These are phyloP conservation scores for Flueggea neowawraea DNA, from an alignment of 441 rosid genomes.

Conservation along the genomic window DNA sequence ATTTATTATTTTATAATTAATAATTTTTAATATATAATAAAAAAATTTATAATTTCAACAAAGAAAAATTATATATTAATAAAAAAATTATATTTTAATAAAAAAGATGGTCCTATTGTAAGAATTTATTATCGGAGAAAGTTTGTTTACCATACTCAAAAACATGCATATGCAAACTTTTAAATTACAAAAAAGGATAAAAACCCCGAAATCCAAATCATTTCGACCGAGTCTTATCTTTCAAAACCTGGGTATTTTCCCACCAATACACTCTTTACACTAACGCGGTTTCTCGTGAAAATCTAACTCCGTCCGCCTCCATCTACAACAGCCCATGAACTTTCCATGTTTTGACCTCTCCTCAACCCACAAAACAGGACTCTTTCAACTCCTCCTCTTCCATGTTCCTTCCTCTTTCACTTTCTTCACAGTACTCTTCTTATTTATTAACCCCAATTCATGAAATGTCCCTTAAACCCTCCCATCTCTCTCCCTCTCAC, in stretches of 20 bases:
- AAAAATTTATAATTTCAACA: too few species aligned
- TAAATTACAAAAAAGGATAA: too few species aligned
- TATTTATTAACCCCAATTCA: neutral
- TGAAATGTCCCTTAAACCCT: neutral
- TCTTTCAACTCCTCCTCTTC: neutral
- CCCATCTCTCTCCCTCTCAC: neutral
- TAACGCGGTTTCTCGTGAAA: neutral
- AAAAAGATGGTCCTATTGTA: too few species aligned
- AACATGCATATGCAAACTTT: neutral
- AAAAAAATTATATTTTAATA: too few species aligned
- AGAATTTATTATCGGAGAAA: too few species aligned
- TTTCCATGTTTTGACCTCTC: neutral
- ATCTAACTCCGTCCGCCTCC: too few species aligned
- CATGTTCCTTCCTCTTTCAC: neutral
- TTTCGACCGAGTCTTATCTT: slow-evolving; percentile 7
- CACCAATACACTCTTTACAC: slow-evolving; percentile 5
- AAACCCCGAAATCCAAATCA: slow-evolving; percentile 1
- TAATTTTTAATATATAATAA: too few species aligned
- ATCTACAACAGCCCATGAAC: neutral
- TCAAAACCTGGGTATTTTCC: neutral
- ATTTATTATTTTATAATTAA: too few species aligned
- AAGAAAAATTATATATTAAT: too few species aligned
- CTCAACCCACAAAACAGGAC: too few species aligned
- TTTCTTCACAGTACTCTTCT: neutral
- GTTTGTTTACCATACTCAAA: neutral